phyloP scores from a whole-genome alignment of 2,329 filamentous ascomycete species.

The Colletotrichum sidae region DNA sequence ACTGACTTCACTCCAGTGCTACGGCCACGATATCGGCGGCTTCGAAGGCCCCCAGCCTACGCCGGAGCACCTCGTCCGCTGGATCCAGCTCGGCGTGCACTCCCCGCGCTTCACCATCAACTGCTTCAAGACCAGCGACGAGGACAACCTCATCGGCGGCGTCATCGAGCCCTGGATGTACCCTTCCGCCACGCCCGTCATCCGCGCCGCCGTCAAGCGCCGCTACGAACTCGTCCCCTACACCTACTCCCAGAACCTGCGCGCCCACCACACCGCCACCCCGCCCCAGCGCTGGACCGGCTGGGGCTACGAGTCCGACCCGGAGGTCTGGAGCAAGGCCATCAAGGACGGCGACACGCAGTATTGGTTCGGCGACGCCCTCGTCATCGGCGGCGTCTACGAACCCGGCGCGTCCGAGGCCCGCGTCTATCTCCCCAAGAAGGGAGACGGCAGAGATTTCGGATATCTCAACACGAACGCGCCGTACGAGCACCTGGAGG shows the following conservation, averaged over 20 bases:
- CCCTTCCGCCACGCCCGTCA: conserved; percentile 70
- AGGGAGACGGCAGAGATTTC: conserved; percentile 60
- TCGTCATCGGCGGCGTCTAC: conserved; percentile 77
- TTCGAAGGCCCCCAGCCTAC: conserved; percentile 80
- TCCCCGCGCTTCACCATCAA: conserved; percentile 81
- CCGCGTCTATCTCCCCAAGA: conserved; percentile 70
- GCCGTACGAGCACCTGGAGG: conserved; percentile 67
- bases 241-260: conserved; percentile 73
- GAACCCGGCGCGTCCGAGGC: conserved; percentile 66
- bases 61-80: conserved; percentile 77
- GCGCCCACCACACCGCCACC: conserved; percentile 69
- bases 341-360: conserved; percentile 75
- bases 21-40: conserved; percentile 80
- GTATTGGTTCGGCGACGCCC: conserved; percentile 77
- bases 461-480: conserved; percentile 73
- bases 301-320: conserved; percentile 77
- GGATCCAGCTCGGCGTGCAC: conserved; percentile 78
- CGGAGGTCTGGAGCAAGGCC: conserved; percentile 71
- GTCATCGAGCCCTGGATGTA: conserved; percentile 87
- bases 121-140: conserved; percentile 78
- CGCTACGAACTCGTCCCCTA: conserved; percentile 80
- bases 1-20: conserved; percentile 56
- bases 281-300: conserved; percentile 80
- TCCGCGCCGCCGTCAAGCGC: conserved; percentile 75
- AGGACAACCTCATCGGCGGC: conserved; percentile 75